These are phyloP conservation scores for Colletotrichum aenigma DNA, from an alignment of 2,329 filamentous ascomycete species.

Conservation along the genomic window DNA sequence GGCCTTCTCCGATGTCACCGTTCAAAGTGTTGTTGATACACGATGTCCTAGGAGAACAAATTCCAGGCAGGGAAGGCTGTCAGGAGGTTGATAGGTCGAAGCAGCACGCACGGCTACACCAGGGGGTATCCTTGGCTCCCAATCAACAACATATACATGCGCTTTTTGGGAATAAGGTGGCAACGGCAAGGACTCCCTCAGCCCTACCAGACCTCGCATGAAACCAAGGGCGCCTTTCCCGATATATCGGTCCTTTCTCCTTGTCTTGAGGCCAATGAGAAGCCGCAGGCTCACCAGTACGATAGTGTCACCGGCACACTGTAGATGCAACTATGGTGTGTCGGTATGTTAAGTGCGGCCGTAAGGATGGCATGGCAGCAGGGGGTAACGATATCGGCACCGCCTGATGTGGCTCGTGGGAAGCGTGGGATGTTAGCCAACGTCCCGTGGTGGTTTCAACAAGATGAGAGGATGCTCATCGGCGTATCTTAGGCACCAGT, in stretches of 20 bases:
- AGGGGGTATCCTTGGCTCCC: not conserved
- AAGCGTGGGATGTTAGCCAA: not conserved
- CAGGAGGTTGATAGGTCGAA: not conserved
- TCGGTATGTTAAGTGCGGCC: not conserved
- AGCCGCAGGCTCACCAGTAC: not conserved
- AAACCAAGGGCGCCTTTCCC: not conserved
- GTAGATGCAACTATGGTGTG: not conserved
- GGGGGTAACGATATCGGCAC: not conserved
- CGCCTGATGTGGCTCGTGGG: not conserved
- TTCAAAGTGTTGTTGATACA: not conserved
- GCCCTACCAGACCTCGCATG: not conserved
- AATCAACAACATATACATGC: not conserved
- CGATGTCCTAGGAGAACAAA: not conserved
- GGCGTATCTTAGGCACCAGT: not conserved
- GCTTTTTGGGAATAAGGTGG: not conserved
- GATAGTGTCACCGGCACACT: not conserved
- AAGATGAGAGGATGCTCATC: not conserved
- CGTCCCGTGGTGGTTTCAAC: not conserved
- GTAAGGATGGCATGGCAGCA: not conserved
- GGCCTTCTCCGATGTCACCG: not conserved
- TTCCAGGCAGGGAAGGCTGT: not conserved
- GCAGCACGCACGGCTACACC: not conserved
- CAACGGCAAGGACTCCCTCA: not conserved
- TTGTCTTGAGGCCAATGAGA: not conserved
- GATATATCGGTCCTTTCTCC: not conserved